Evolutionary conservation across 176 grass and related monocot genomes (phyloP), one percentile per base, ranked within the genome.

Genomic region (Oryza glaberrima): DNA sequence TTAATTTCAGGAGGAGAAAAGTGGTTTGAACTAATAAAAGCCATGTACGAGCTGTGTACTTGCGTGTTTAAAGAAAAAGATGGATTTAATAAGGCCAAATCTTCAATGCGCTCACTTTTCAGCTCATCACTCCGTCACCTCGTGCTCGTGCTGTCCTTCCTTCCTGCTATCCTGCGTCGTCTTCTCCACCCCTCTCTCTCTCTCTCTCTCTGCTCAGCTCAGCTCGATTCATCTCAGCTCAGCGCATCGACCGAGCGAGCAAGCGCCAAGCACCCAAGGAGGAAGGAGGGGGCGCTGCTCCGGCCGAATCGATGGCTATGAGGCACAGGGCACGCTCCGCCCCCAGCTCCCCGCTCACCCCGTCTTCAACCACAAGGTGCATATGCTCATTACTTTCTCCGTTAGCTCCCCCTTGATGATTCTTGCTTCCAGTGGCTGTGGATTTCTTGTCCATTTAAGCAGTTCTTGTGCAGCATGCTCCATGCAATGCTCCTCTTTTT

Each of bases 241-340:
- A 54, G 16, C 44, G 11, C 14, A 51, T 46, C 34, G 40, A 22
- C 9, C 36, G 0, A 22, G 11, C 7, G 36, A 38, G 36, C 36
- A 38, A 38, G 36, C 4, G 4, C 4, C 36, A 41, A 41, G 40
- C 6, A 43, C 19, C 69, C 8, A 71, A 71, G 38, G n/a, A 9
- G 51, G 16, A 56, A 19, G 51, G 16, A 56, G 5, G 51, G 51
- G 17, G 34, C 68, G 16, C 68, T 12, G 40, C 69, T 43, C 40
- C 36, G 9, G 1, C 10, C 23, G 9, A 73, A 72, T 65, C 69
- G 20, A 73, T 69, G 63, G 67, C 83, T 17, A 92, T 89, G 87
- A 89, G 90, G 77, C 87, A 92, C 84, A 67, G 90, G 77, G 51
- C 76, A 45, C 81, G 83, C 22, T 84, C 87, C 65, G 71, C 87